phyloP scores from a whole-genome alignment of 352 stramenopile species.

The Phytophthora gonapodyides region DNA sequence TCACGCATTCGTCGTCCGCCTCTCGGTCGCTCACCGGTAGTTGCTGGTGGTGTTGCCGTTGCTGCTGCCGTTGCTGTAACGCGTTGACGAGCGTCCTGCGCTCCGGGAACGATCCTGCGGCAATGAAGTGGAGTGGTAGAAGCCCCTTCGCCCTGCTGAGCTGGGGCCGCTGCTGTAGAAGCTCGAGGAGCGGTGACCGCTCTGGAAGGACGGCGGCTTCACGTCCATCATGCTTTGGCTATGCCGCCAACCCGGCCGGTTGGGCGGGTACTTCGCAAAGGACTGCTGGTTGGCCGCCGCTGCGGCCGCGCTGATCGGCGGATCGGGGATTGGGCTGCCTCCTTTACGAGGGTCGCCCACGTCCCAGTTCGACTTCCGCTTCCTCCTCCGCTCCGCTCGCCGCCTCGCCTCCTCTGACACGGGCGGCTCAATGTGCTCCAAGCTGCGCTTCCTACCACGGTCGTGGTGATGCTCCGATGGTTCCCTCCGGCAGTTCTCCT shows the following conservation, averaged over 20 bases:
- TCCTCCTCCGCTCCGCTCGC: constrained; percentile 64
- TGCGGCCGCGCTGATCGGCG: constrained; percentile 33
- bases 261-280: constrained; percentile 61
- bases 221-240: constrained; percentile 67
- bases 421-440: constrained; percentile 39
- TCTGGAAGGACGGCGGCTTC: constrained; percentile 46
- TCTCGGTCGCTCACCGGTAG: constrained; percentile 32
- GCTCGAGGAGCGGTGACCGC: constrained; percentile 39
- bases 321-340: constrained; percentile 38
- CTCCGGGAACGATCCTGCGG: constrained; percentile 60
- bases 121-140: constrained; percentile 58
- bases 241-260: constrained; percentile 61
- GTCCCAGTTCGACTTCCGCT: constrained; percentile 84
- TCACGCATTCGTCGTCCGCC: constrained; percentile 8
- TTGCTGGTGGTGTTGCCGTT: constrained; percentile 27
- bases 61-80: constrained; percentile 39
- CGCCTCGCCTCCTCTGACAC: constrained; percentile 65
- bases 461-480: constrained; percentile 23
- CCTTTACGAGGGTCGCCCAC: constrained; percentile 70
- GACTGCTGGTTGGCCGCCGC: constrained; percentile 49
- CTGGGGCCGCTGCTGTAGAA: constrained; percentile 43
- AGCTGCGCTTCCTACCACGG: constrained; percentile 45
- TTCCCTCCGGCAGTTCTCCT: constrained; percentile 21
- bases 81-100: constrained; percentile 44
- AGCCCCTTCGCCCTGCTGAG: constrained; percentile 36